Base-by-base conservation (phyloP, 2,329 filamentous ascomycete genomes). In the Dryadomyces quercus-mongolicae region DNA sequence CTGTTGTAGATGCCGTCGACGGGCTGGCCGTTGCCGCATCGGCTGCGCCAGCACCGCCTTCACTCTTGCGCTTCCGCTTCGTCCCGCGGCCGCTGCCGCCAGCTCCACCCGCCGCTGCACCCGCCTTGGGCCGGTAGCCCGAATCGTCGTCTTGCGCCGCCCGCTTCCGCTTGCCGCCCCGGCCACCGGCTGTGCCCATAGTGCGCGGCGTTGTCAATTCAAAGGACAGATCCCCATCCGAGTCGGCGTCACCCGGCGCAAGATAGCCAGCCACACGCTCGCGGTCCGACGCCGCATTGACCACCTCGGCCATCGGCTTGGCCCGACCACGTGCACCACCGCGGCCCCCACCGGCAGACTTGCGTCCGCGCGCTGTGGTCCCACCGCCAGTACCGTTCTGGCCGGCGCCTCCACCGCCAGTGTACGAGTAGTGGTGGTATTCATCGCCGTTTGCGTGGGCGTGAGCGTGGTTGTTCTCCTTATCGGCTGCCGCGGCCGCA, bases 51-150 rank as follows among this genome's bases (percentile, higher is more conserved):
- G 77, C 13, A 16, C 47, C 75, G 60, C 77, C 80, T 71, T 78
- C 75, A 60, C 77, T 80, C 72, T 78, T 81, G 4, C 77, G 71
- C 71, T 80, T 82, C 66, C 75, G 76, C 70, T 82, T 82, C 0
- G 68, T 67, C 18, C 76, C 76, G 43, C 77, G 70, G 74, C 49
- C 75, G 3, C 42, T 18, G 43, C 74, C 2, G 71, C 10, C 38
- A 5, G 18, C 15, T 1, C 34, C 36, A 10, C 31, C 40, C 16
- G 54, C 20, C 7, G 45, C 49, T 20, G 34, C 71, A 2, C 78
- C 79, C 2, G 75, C 75, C 59, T 81, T 80, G 2, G 80, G 78
- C 55, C 78, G 72, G 63, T 83, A 83, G 4, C 79, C 78, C 0
- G 68, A 66, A 57, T 84, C 80, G 8, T 82, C 80, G 38, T 81